phyloP scores from a whole-genome alignment of 129 eudicot species.

The Ambrosia trifida region DNA sequence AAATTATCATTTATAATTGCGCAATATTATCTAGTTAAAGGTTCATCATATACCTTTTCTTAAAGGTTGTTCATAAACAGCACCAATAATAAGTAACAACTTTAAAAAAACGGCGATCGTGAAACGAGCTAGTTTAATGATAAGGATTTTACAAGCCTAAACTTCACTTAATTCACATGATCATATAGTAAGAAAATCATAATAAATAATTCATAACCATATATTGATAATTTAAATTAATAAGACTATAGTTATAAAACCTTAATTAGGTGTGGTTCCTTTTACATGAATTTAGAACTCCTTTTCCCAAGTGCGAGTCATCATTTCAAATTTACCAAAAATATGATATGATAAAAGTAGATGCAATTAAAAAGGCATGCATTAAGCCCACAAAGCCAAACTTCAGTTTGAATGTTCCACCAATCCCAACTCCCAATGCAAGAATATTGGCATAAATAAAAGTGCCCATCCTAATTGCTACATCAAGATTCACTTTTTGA shows the following conservation, averaged over 20 bases:
- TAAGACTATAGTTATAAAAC: neutral
- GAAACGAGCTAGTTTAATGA: too few relatives aligned
- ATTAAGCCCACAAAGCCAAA: conserved; percentile 37
- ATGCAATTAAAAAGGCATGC: conserved; percentile 35
- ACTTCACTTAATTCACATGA: too few relatives aligned
- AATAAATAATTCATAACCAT: too few relatives aligned
- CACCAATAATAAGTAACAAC: neutral
- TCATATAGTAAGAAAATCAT: too few relatives aligned
- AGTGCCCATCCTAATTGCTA: conserved; percentile 22
- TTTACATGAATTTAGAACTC: conserved; percentile 23
- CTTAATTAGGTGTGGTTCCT: neutral
- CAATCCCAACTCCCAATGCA: conserved; percentile 36
- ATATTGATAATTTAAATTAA: neutral
- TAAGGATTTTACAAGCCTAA: too few relatives aligned
- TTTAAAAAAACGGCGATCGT: neutral
- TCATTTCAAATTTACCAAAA: conserved; percentile 37
- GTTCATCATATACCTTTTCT: neutral
- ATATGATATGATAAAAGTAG: conserved; percentile 32
- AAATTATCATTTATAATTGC: neutral
- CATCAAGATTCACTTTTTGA: conserved; percentile 23
- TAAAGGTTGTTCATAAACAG: neutral
- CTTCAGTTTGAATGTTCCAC: conserved; percentile 45
- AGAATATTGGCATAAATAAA: conserved; percentile 29
- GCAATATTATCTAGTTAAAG: neutral
- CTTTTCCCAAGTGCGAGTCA: conserved; percentile 32